Conservation (phyloP, 192 early-diverging fungal genomes). For the Podila horticola region DNA sequence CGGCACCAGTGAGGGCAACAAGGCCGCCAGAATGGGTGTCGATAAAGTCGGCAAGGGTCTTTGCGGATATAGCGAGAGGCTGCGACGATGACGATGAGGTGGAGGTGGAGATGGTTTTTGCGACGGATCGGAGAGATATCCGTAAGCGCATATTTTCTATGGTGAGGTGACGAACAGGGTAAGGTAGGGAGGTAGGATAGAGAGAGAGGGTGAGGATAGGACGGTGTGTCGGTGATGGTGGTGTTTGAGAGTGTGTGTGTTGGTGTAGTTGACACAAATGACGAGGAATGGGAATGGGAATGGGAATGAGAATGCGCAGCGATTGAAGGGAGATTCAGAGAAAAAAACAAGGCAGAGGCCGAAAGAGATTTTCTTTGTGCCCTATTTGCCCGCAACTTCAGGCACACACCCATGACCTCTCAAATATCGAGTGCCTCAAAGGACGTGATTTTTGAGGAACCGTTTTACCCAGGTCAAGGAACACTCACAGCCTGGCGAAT, state of each 20-base stretch:
- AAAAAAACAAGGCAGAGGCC: no score
- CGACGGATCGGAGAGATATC: conserved; percentile 27
- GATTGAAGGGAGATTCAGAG: no score
- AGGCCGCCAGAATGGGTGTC: conserved; percentile 32
- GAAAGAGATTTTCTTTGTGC: no score
- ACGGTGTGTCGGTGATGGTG: neutral
- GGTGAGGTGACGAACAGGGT: neutral
- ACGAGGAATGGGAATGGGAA: neutral
- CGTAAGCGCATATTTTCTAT: conserved; percentile 23
- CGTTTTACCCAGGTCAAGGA: no score
- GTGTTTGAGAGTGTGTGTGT: no score
- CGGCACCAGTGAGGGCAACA: conserved; percentile 64
- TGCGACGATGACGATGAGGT: neutral
- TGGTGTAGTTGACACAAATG: no score
- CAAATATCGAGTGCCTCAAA: no score
- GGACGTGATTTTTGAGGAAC: no score
- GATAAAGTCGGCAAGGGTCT: conserved; percentile 51
- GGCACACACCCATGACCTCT: no score
- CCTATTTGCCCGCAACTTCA: no score
- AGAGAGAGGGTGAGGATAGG: neutral
- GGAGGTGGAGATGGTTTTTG: conserved; percentile 25
- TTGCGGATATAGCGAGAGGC: conserved; percentile 12
- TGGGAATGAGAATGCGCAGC: no score
- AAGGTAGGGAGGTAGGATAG: neutral
- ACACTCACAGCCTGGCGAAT: no score